A percentile compares a stretch with the other conserved stretches of the same genome.
phyloP scores from a whole-genome alignment of 306 rosid species.

The Malus orientalis region DNA sequence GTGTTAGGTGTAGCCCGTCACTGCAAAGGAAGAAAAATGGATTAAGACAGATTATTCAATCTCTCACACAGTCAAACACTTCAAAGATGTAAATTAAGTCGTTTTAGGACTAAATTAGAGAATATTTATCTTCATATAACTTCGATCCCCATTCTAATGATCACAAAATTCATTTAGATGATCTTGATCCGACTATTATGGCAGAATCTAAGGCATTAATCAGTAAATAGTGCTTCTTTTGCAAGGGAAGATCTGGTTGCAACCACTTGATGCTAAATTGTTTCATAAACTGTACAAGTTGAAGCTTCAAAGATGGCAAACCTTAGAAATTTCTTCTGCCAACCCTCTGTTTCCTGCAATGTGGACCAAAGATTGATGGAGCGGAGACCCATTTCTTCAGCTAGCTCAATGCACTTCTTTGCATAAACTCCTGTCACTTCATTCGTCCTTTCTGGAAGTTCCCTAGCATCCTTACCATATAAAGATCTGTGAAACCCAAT shows the following conservation, averaged over 20 bases:
- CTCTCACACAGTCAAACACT: neutral
- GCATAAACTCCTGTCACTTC: conserved; percentile 78
- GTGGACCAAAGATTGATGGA: conserved; percentile 78
- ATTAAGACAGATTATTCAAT: neutral
- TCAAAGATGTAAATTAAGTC: neutral
- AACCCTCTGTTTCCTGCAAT: conserved; percentile 84
- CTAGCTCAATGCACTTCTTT: conserved; percentile 53
- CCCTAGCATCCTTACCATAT: conserved; percentile 55
- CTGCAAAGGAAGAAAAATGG: conserved; percentile 25
- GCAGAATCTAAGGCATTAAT: neutral
- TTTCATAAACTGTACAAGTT: neutral
- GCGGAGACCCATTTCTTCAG: conserved; percentile 52
- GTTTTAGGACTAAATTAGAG: neutral
- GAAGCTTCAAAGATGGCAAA: conserved; percentile 25
- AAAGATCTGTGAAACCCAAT: conserved; percentile 36
- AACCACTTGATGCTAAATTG: neutral
- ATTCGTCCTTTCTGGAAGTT: conserved; percentile 71
- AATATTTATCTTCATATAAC: neutral
- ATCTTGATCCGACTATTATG: neutral
- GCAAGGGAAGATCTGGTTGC: neutral
- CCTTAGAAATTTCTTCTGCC: conserved; percentile 83
- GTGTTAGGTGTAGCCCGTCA: conserved; percentile 84
- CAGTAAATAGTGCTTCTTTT: neutral
- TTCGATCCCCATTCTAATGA: neutral
- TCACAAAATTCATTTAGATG: neutral